Conservation (phyloP, 345 rosid genomes). For the Adansonia digitata region DNA sequence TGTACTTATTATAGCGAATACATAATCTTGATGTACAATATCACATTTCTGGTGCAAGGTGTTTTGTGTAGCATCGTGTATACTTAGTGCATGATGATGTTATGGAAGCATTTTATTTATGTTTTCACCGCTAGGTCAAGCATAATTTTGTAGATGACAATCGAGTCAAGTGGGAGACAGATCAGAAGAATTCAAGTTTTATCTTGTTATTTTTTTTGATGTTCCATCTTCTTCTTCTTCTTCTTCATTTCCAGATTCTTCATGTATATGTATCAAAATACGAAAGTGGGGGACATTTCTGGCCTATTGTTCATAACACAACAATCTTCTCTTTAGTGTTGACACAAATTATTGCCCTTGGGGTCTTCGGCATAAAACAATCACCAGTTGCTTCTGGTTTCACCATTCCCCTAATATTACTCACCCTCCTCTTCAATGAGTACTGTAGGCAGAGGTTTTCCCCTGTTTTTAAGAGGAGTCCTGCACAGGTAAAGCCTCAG, state of each 20-base stretch:
- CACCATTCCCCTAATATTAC: constrained; percentile 64
- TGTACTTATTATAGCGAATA: background rate
- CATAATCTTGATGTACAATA: background rate
- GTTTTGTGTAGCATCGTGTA: too few relatives aligned
- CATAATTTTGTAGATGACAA: background rate
- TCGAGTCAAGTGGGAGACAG: background rate
- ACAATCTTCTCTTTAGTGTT: constrained; percentile 75
- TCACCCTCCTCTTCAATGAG: constrained; percentile 73
- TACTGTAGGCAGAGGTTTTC: constrained; percentile 75
- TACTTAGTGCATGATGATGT: background rate
- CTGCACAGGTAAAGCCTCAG: constrained; percentile 55
- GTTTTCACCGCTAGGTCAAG: background rate
- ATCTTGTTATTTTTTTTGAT: background rate
- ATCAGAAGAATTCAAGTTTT: background rate
- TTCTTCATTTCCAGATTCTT: constrained; percentile 49
- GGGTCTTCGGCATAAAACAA: constrained; percentile 70
- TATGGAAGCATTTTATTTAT: background rate
- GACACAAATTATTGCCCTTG: constrained; percentile 78
- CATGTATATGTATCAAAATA: constrained; percentile 66
- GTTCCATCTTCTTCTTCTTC: background rate
- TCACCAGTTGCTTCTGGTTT: constrained; percentile 73
- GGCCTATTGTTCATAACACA: constrained; percentile 89
- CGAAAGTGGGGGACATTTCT: constrained; percentile 77
- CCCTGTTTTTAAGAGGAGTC: constrained; percentile 55
- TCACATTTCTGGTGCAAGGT: background rate